Percentiles rank a stretch among this genome's conserved stretches.
Evolutionary conservation across 371 early-diverging fungal species (phyloP).

Genomic region (Actinomortierella ambigua): DNA sequence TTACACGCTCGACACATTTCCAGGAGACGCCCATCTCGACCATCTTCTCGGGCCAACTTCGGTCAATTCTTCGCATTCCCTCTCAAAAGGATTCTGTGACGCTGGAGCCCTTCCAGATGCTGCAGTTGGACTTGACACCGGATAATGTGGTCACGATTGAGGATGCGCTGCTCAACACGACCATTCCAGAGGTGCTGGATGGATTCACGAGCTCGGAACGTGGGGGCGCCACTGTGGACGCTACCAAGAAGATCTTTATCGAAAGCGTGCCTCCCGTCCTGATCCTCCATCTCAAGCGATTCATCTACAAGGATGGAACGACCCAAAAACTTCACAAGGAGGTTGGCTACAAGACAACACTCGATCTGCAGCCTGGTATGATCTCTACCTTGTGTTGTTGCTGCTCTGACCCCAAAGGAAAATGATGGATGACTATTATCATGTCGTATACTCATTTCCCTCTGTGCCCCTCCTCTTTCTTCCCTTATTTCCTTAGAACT

Average conservation of each 20-base stretch:
- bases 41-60: constrained; percentile 86
- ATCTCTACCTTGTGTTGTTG: neutral
- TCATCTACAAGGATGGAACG: constrained; percentile 81
- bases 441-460: neutral
- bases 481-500: constrained; percentile 56
- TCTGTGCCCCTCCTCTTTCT: neutral
- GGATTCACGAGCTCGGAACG: constrained; percentile 53
- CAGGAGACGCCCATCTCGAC: constrained; percentile 80
- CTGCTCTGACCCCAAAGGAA: neutral
- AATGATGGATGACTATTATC: neutral
- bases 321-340: constrained; percentile 88
- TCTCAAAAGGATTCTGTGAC: constrained; percentile 84
- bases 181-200: constrained; percentile 76
- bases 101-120: constrained; percentile 85
- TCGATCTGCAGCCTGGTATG: constrained; percentile 70
- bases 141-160: constrained; percentile 78
- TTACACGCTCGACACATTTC: constrained; percentile 59
- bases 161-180: constrained; percentile 84
- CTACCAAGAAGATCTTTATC: constrained; percentile 84
- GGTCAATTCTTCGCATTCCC: constrained; percentile 78
- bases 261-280: constrained; percentile 91
- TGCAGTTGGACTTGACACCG: constrained; percentile 89
- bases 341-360: constrained; percentile 70
- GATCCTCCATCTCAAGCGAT: constrained; percentile 94
- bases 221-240: constrained; percentile 63